A percentile compares a stretch with the other conserved stretches of the same genome.
Evolutionary conservation across 257 asterid genomes (phyloP).

Genomic region (Gynochthodes officinalis): DNA sequence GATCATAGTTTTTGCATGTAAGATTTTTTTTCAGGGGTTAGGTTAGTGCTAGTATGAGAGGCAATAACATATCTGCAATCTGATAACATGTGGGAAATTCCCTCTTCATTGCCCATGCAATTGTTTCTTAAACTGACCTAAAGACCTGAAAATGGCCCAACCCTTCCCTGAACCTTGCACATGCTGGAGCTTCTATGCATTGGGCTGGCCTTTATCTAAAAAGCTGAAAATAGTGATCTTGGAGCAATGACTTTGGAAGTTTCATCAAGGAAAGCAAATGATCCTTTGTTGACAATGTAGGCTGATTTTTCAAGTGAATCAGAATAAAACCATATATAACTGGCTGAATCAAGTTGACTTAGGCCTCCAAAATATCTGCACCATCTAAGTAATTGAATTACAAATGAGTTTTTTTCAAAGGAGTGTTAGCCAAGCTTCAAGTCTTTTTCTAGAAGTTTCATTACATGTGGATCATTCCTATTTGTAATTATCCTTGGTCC

Average conservation of each 20-base stretch:
- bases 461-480: neutral
- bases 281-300: neutral
- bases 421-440: neutral
- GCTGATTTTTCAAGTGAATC: neutral
- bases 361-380: neutral
- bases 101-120: neutral
- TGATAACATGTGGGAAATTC: neutral
- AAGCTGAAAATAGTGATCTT: neutral
- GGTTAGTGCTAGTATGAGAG: neutral
- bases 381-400: neutral
- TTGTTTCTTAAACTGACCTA: neutral
- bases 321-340: neutral
- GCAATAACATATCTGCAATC: neutral
- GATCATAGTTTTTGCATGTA: neutral
- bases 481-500: neutral
- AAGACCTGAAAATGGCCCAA: neutral
- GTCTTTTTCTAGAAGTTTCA: neutral
- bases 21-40: neutral
- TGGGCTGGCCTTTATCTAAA: too few species aligned
- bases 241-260: neutral
- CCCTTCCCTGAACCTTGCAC: too few species aligned
- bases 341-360: neutral
- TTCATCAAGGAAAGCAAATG: neutral
- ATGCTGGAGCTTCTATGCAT: too few species aligned
- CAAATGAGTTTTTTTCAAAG: neutral